These are phyloP conservation scores for Allium cepa DNA, from an alignment of 106 monocot species.

Conservation along the genomic window DNA sequence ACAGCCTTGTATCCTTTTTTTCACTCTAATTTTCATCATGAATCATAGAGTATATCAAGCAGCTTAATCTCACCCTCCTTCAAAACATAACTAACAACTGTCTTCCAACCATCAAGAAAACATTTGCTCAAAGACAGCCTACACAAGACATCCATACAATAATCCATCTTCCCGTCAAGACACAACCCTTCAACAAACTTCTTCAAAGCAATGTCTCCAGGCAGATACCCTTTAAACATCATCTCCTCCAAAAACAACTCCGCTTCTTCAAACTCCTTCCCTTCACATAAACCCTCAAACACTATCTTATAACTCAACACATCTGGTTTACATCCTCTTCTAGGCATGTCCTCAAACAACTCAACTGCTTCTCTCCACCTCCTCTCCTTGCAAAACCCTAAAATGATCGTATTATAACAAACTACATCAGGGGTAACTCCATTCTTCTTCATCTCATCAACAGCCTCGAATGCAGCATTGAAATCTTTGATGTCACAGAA, in stretches of 20 bases:
- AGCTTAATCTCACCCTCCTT: constrained; percentile 8
- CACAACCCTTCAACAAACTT: constrained; percentile 36
- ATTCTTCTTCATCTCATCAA: constrained; percentile 53
- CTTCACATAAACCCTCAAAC: constrained; percentile 45
- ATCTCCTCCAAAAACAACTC: constrained; percentile 51
- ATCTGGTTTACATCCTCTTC: constrained; percentile 54
- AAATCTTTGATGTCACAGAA: constrained; percentile 60
- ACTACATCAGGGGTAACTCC: constrained; percentile 51
- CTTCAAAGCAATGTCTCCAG: constrained; percentile 15
- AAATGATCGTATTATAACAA: constrained; percentile 61
- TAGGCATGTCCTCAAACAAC: constrained; percentile 80
- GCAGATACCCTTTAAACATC: constrained; percentile 53
- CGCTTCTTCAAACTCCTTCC: constrained; percentile 26
- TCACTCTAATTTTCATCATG: too few relatives aligned
- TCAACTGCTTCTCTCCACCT: constrained; percentile 54
- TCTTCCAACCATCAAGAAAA: constrained; percentile 26
- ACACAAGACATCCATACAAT: constrained; percentile 3
- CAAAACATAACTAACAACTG: constrained; percentile 1
- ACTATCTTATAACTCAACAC: constrained; percentile 47
- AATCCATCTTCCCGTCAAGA: constrained; percentile 4
- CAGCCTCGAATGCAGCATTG: constrained; percentile 42
- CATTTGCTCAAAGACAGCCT: constrained; percentile 12
- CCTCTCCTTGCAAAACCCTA: constrained; percentile 34
- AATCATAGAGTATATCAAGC: too few relatives aligned
- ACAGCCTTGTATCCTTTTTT: too few relatives aligned